These are phyloP conservation scores for Lachnellula hyalina DNA, from an alignment of 2,329 filamentous ascomycete genomes.

Conservation along the genomic window DNA sequence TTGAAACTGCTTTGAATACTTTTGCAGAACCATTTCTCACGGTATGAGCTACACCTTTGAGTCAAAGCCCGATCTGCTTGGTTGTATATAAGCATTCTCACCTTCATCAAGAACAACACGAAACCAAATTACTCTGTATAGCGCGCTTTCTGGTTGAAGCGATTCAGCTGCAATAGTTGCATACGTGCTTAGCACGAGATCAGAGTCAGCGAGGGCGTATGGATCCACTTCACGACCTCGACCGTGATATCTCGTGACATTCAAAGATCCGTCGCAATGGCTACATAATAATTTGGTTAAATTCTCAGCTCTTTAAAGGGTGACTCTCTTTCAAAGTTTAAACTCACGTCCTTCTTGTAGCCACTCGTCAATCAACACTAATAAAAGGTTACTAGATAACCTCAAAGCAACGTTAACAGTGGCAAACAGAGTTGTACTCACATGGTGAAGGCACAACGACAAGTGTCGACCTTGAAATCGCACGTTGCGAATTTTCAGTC, in stretches of 20 bases:
- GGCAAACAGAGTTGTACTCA: conserved; percentile 22
- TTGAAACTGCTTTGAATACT: conserved; percentile 38
- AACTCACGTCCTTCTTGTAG: conserved; percentile 33
- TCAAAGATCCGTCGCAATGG: conserved; percentile 29
- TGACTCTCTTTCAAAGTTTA: background rate
- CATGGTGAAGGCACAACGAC: conserved; percentile 40
- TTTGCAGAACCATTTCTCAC: conserved; percentile 44
- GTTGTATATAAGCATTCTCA: conserved; percentile 17
- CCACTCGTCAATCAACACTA: conserved; percentile 41
- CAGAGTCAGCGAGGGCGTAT: conserved; percentile 29
- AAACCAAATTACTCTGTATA: conserved; percentile 38
- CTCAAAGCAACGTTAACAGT: background rate
- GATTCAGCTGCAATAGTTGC: conserved; percentile 39
- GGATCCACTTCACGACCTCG: conserved; percentile 24
- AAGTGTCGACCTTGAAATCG: conserved; percentile 36
- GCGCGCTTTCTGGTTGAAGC: conserved; percentile 14
- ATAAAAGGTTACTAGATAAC: background rate
- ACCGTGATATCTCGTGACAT: conserved; percentile 33
- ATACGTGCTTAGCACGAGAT: conserved; percentile 45
- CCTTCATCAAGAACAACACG: conserved; percentile 42
- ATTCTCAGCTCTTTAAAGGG: background rate
- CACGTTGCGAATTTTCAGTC: background rate
- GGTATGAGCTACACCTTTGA: conserved; percentile 37
- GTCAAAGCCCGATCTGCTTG: background rate
- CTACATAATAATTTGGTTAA: conserved; percentile 22